A percentile compares a stretch with the other conserved stretches of the same genome.
Evolutionary conservation across 176 grass and related monocot genomes (phyloP).

Genomic region (Oryza meyeriana): DNA sequence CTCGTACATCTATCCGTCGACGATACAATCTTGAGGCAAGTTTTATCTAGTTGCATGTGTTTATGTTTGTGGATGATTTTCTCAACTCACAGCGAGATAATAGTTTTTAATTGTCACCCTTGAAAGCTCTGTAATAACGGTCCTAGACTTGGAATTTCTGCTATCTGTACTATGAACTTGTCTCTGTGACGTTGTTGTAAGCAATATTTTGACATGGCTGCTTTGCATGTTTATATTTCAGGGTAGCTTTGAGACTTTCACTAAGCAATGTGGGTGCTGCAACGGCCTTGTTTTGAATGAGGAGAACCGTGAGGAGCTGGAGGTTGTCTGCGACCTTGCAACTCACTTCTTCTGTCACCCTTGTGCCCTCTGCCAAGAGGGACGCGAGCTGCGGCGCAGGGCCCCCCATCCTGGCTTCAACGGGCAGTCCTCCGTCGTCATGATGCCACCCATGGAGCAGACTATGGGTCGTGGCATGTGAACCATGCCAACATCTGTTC

Average conservation of each 20-base stretch:
- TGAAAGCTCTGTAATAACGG: background rate
- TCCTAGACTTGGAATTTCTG: background rate
- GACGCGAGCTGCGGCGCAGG: conserved; percentile 70
- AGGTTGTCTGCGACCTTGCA: conserved; percentile 56
- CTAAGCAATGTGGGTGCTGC: conserved; percentile 61
- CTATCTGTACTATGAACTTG: background rate
- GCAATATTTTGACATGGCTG: background rate
- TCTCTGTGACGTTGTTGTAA: background rate
- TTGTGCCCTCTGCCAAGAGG: conserved; percentile 88
- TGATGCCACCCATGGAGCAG: conserved; percentile 79
- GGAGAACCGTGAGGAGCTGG: conserved; percentile 54
- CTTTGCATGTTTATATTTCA: conserved; percentile 32
- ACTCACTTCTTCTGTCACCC: conserved; percentile 85
- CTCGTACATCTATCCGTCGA: conserved; percentile 74
- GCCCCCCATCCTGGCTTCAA: conserved; percentile 78
- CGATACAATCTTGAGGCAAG: conserved; percentile 85
- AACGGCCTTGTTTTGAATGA: conserved; percentile 36
- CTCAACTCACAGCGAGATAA: background rate
- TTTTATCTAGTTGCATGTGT: background rate
- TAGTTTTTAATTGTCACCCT: background rate
- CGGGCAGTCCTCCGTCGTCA: conserved; percentile 40
- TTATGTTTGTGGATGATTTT: background rate
- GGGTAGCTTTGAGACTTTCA: conserved; percentile 83
- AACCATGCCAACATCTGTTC: background rate
- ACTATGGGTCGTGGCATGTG: conserved; percentile 72